Conservation (phyloP, 1,284 basidiomycete species). For the Cryptococcus sp. region DNA sequence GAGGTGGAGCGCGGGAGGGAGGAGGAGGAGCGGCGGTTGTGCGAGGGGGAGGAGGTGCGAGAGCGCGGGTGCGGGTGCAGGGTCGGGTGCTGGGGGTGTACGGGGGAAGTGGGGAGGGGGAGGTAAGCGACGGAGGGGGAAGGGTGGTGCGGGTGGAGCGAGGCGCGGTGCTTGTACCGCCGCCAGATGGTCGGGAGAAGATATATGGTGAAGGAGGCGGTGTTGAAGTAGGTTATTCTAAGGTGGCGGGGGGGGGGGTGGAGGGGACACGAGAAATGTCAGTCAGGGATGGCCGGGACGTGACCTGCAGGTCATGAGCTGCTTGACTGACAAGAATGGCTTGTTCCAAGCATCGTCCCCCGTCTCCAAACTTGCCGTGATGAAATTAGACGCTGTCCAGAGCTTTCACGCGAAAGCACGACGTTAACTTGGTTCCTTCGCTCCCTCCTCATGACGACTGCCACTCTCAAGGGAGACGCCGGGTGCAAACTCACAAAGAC, state of each 20-base stretch:
- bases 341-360: conserved; percentile 47
- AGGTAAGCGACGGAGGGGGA: conserved; percentile 7
- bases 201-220: conserved; percentile 77
- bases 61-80: conserved; percentile 8
- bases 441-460: too few relatives aligned
- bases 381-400: conserved; percentile 47
- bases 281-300: too few relatives aligned
- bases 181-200: conserved; percentile 62
- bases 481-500: conserved; percentile 29
- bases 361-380: conserved; percentile 43
- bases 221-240: conserved; percentile 51
- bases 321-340: conserved; percentile 47
- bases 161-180: conserved; percentile 1
- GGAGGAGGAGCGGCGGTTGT: background rate
- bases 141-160: conserved; percentile 4
- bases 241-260: background rate
- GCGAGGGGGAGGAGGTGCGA: conserved; percentile 6
- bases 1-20: background rate
- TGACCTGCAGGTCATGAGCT: background rate
- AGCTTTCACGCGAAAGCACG: conserved; percentile 20
- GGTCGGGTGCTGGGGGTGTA: conserved; percentile 3
- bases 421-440: too few relatives aligned
- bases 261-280: background rate
- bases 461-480: too few relatives aligned
- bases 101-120: conserved; percentile 1